Conservation (phyloP, 129 eudicot genomes). For the Chrysanthemum lavandulifolium region DNA sequence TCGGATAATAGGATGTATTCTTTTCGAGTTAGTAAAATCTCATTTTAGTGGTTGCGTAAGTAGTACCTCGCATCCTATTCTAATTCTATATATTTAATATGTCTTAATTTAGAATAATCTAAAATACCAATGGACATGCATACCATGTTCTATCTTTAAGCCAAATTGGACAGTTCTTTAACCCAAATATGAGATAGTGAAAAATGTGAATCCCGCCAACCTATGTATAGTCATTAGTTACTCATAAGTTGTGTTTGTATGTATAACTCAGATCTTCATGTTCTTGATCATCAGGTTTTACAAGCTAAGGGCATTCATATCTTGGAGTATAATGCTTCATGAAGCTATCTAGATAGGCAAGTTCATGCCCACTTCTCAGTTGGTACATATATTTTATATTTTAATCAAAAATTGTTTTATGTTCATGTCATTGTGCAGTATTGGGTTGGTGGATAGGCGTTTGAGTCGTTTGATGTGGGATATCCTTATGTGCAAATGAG, state of each 20-base stretch:
- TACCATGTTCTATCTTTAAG: background rate
- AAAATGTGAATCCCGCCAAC: no score
- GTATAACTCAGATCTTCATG: background rate
- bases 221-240: no score
- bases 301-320: conserved; percentile 84
- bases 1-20: no score
- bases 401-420: background rate
- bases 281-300: conserved; percentile 46
- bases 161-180: background rate
- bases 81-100: background rate
- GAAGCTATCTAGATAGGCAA: conserved; percentile 88
- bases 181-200: no score
- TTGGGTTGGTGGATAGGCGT: conserved; percentile 62
- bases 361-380: background rate
- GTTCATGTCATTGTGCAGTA: conserved; percentile 35
- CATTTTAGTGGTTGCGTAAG: no score
- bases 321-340: conserved; percentile 94
- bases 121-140: background rate
- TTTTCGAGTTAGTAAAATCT: no score
- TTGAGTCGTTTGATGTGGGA: no score
- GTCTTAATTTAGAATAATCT: background rate
- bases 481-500: no score
- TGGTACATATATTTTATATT: no score
- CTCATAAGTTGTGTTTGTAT: no score
- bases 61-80: background rate